A percentile compares a stretch with the other conserved stretches of the same genome.
Conservation (phyloP, 2,329 filamentous ascomycete species). For the Elsinoe fawcettii region DNA sequence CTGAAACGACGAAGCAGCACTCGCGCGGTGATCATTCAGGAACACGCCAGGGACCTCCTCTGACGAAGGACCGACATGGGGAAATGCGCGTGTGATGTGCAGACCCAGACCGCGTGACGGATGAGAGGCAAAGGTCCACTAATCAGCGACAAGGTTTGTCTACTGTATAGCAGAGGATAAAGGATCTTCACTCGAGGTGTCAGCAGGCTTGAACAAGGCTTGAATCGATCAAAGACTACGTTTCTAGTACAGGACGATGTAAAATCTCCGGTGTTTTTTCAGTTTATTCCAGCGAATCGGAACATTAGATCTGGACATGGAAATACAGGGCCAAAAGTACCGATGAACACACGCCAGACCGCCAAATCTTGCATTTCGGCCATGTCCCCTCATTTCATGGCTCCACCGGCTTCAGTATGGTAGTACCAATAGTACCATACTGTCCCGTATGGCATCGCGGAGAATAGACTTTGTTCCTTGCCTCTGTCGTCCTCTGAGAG, state of each 20-base stretch:
- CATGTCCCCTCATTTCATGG: too few relatives aligned
- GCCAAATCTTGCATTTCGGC: slow-evolving; percentile 3
- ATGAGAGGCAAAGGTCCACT: background rate
- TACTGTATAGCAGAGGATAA: background rate
- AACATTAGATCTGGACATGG: slow-evolving; percentile 1
- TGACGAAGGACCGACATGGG: background rate
- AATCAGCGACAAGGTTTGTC: slow-evolving; percentile 1
- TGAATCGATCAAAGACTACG: background rate
- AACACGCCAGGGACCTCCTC: background rate
- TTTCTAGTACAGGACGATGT: too few relatives aligned
- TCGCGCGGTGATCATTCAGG: slow-evolving; percentile 12
- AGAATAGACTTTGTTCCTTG: background rate
- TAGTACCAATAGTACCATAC: too few relatives aligned
- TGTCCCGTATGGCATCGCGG: too few relatives aligned
- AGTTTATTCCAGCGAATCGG: slow-evolving; percentile 11
- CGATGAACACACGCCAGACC: slow-evolving; percentile 10
- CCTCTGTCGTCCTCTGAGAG: too few relatives aligned
- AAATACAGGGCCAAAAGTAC: background rate
- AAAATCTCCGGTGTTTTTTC: background rate
- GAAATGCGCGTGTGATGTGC: slow-evolving; percentile 1
- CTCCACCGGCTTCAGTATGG: too few relatives aligned
- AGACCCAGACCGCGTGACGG: slow-evolving; percentile 7
- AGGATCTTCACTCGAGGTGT: background rate
- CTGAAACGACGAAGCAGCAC: background rate
- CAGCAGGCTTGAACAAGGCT: background rate